These are phyloP conservation scores for Chionographis japonica DNA, from an alignment of 106 monocot genomes.

Conservation along the genomic window DNA sequence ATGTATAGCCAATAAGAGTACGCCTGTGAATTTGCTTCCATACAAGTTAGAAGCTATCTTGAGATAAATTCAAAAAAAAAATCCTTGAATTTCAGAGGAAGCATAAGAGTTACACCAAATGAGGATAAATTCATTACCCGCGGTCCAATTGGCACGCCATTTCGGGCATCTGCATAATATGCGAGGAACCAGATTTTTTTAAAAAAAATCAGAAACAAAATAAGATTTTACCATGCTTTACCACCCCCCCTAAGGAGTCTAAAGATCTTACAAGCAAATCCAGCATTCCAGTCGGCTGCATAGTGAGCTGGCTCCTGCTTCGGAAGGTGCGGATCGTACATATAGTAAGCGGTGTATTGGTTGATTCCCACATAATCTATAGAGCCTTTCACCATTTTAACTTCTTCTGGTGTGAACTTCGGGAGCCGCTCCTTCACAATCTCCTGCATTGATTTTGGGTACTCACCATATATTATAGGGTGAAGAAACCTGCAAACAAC, in stretches of 20 bases:
- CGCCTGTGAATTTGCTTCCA: conserved; percentile 40
- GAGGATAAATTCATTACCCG: conserved; percentile 32
- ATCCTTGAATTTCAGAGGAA: too few relatives aligned
- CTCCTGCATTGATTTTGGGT: conserved; percentile 68
- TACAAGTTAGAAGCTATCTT: too few relatives aligned
- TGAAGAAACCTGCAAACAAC: conserved; percentile 69
- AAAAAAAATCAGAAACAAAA: background rate
- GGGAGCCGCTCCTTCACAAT: conserved; percentile 89
- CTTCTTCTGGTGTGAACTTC: conserved; percentile 58
- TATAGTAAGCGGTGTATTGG: conserved; percentile 92
- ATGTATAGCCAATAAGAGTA: conserved; percentile 90
- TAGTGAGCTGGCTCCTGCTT: conserved; percentile 35
- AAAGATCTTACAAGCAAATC: conserved; percentile 71
- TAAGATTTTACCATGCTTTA: background rate
- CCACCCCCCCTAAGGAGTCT: too few relatives aligned
- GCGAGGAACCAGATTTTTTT: background rate
- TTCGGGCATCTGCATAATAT: conserved; percentile 49
- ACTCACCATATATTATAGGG: conserved; percentile 79
- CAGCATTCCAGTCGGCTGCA: conserved; percentile 72
- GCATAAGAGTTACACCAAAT: too few relatives aligned
- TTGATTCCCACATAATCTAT: conserved; percentile 82
- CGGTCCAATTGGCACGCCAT: conserved; percentile 87
- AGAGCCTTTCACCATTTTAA: conserved; percentile 81
- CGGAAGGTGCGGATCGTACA: conserved; percentile 49
- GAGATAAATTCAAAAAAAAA: too few relatives aligned